Evolutionary conservation across 352 stramenopile genomes (phyloP).

Genomic region (Pythium aristosporum): DNA sequence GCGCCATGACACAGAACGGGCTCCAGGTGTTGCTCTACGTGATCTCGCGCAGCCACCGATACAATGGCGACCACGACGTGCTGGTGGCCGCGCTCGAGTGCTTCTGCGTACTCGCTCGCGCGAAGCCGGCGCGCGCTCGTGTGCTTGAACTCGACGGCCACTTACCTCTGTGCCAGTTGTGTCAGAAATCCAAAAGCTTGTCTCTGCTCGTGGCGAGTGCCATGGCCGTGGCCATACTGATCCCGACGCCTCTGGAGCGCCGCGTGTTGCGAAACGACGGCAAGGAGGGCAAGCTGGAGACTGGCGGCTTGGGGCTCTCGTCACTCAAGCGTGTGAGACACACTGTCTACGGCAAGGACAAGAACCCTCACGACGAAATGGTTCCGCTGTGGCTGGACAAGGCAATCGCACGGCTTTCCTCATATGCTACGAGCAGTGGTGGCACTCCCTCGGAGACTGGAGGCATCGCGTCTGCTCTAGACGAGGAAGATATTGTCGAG

Average conservation of each 20-base stretch:
- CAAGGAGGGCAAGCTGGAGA: conserved; percentile 62
- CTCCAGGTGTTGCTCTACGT: conserved; percentile 72
- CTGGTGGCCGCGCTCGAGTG: conserved; percentile 53
- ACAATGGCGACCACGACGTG: conserved; percentile 33
- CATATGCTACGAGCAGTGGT: conserved; percentile 22
- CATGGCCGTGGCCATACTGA: conserved; percentile 48
- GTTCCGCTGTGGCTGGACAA: conserved; percentile 39
- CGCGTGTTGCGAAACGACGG: conserved; percentile 40
- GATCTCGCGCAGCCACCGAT: conserved; percentile 36
- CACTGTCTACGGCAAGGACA: conserved; percentile 28
- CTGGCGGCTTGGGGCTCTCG: conserved; percentile 39
- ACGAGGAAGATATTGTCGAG: conserved; percentile 37
- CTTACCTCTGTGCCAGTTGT: conserved; percentile 49
- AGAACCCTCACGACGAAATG: conserved; percentile 2
- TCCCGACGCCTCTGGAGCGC: conserved; percentile 44
- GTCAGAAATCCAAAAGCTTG: conserved; percentile 32
- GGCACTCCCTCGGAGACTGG: neutral
- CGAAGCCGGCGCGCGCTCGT: conserved; percentile 43
- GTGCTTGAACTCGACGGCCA: conserved; percentile 64
- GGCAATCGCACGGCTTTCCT: conserved; percentile 39
- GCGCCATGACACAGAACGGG: conserved; percentile 60
- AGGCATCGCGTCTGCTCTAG: neutral
- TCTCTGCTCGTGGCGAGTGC: conserved; percentile 44
- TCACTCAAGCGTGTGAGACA: conserved; percentile 51
- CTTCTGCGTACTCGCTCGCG: conserved; percentile 45